phyloP scores from a whole-genome alignment of 768 basidiomycete species.

The Heimioporus sp. region DNA sequence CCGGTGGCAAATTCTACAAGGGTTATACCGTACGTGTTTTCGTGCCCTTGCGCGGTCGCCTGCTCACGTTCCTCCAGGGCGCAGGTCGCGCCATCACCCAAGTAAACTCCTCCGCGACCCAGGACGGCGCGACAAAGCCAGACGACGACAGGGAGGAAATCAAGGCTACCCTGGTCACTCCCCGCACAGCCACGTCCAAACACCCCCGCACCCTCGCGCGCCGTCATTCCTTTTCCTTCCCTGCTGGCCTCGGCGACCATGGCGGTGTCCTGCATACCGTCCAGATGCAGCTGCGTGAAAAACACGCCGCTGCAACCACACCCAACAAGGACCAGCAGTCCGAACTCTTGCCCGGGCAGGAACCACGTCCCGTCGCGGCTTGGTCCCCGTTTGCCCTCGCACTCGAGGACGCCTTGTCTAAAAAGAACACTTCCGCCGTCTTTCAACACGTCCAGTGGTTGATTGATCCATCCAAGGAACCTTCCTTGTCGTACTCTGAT shows the following conservation, averaged over 20 bases:
- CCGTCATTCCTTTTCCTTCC: constrained; percentile 60
- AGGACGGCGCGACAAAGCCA: constrained; percentile 47
- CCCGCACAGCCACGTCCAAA: constrained; percentile 29
- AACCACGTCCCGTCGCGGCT: constrained; percentile 23
- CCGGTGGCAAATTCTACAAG: constrained; percentile 69
- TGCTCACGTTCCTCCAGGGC: constrained; percentile 41
- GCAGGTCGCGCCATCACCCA: constrained; percentile 72
- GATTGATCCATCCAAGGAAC: constrained; percentile 35
- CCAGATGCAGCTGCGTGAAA: constrained; percentile 59
- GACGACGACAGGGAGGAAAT: constrained; percentile 62
- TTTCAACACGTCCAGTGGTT: constrained; percentile 25
- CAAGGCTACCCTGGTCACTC: constrained; percentile 28
- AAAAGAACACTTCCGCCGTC: constrained; percentile 6
- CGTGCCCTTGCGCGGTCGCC: not conserved
- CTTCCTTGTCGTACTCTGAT: constrained; percentile 14
- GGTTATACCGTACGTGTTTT: constrained; percentile 57
- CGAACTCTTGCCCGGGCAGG: constrained; percentile 14
- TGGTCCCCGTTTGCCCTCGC: constrained; percentile 22
- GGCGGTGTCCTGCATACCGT: constrained; percentile 59
- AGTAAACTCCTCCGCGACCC: constrained; percentile 57
- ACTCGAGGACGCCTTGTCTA: constrained; percentile 16
- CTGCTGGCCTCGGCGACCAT: constrained; percentile 38
- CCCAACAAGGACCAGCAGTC: constrained; percentile 14
- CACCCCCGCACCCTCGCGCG: constrained; percentile 46
- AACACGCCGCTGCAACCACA: constrained; percentile 43